Evolutionary conservation across 2,329 filamentous ascomycete species (phyloP).

Genomic region (Fusarium sp.): DNA sequence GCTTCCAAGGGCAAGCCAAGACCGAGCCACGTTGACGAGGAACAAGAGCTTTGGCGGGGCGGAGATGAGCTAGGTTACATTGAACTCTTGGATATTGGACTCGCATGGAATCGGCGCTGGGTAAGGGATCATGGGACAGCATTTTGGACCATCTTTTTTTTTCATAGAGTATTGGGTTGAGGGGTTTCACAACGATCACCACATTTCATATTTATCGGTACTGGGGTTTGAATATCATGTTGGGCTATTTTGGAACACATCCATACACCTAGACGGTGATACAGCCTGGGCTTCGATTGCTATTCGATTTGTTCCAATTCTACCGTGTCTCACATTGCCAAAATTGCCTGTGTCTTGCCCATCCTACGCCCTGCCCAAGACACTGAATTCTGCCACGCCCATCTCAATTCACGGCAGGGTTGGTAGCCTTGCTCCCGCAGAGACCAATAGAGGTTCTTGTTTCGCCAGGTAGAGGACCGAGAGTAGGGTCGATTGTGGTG

Average conservation of each 20-base stretch:
- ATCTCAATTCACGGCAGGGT: background rate
- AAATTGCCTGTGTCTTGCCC: background rate
- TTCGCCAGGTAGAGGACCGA: constrained; percentile 53
- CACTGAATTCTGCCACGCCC: background rate
- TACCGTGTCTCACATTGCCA: background rate
- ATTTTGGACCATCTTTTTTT: constrained; percentile 20
- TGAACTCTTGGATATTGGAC: background rate
- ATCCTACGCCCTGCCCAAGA: background rate
- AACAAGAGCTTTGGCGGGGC: constrained; percentile 63
- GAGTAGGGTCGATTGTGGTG: constrained; percentile 49
- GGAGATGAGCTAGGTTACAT: constrained; percentile 48
- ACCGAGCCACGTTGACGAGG: constrained; percentile 60
- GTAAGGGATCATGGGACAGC: constrained; percentile 8
- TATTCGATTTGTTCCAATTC: background rate
- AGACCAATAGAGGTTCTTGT: constrained; percentile 48
- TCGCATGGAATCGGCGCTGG: constrained; percentile 19
- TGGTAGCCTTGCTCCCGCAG: constrained; percentile 38
- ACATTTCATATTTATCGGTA: constrained; percentile 2
- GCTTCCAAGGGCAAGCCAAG: constrained; percentile 57
- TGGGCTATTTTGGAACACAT: constrained; percentile 12
- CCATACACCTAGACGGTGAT: constrained; percentile 19
- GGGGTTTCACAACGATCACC: constrained; percentile 1
- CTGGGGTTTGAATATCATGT: constrained; percentile 6
- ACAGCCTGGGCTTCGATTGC: constrained; percentile 14
- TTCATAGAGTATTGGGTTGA: constrained; percentile 12